Conservation (phyloP, 192 early-diverging fungal genomes). For the Backusella luteola region DNA sequence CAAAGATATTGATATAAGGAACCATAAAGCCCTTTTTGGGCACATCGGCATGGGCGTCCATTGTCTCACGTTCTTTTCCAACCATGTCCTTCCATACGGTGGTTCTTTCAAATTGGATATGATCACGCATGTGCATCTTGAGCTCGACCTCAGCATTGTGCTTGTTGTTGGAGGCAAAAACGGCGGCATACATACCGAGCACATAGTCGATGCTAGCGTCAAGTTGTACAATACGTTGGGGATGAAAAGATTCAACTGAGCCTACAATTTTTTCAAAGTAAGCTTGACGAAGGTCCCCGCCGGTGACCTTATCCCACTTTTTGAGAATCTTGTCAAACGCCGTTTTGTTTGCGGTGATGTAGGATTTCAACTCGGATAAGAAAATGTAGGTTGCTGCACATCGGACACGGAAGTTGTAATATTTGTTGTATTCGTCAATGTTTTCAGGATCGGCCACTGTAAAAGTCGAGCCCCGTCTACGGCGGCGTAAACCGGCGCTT, state of each 20-base stretch:
- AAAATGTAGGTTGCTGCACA: conserved; percentile 41
- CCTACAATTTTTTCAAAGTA: conserved; percentile 51
- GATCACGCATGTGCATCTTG: conserved; percentile 57
- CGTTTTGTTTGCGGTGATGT: conserved; percentile 76
- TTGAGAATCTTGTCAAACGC: conserved; percentile 91
- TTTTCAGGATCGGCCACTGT: not conserved
- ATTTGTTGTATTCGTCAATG: conserved; percentile 15
- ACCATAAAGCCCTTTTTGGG: not conserved
- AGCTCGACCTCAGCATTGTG: conserved; percentile 53
- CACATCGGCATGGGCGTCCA: conserved; percentile 33
- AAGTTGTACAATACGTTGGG: conserved; percentile 41
- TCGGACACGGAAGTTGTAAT: conserved; percentile 23
- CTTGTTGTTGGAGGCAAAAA: conserved; percentile 53
- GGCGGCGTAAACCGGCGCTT: not conserved
- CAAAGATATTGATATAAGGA: not conserved
- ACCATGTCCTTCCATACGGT: conserved; percentile 79
- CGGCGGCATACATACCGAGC: conserved; percentile 54
- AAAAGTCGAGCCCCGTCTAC: not conserved
- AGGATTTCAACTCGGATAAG: conserved; percentile 76
- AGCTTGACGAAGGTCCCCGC: conserved; percentile 32
- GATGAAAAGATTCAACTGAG: conserved; percentile 46
- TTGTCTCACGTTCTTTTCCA: conserved; percentile 52
- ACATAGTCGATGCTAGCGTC: conserved; percentile 42
- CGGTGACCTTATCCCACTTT: conserved; percentile 89
- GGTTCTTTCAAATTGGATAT: conserved; percentile 67